A percentile compares a stretch with the other conserved stretches of the same genome.
Conservation (phyloP, 164 flowering plant genomes). For the Echeveria elegans region DNA sequence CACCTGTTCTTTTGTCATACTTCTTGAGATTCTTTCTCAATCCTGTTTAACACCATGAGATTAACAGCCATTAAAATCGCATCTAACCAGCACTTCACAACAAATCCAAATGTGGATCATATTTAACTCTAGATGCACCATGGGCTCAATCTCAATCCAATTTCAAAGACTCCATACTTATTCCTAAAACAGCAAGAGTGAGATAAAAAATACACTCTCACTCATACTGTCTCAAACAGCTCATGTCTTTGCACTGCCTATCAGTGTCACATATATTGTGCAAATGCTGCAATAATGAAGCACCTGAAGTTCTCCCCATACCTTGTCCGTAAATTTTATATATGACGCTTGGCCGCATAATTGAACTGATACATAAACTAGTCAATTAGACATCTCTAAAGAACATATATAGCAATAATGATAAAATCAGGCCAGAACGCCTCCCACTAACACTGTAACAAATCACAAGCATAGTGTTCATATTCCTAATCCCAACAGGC, state of each 20-base stretch:
- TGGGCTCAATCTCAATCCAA: no score
- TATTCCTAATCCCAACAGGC: not conserved
- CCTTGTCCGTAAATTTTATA: no score
- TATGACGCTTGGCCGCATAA: no score
- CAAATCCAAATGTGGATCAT: conserved; percentile 7
- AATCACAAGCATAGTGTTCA: not conserved
- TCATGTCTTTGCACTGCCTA: not conserved
- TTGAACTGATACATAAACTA: not conserved
- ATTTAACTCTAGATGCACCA: not conserved
- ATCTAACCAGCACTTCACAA: conserved; percentile 5
- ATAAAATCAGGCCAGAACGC: not conserved
- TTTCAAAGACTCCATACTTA: not conserved
- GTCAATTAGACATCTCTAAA: no score
- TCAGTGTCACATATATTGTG: no score
- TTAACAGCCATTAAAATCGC: no score
- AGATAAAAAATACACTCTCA: not conserved
- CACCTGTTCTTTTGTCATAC: conserved; percentile 65
- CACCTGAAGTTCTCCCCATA: no score
- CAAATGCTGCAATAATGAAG: no score
- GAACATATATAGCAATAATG: not conserved
- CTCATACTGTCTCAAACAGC: not conserved
- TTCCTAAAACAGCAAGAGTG: not conserved
- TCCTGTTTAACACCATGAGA: conserved; percentile 9
- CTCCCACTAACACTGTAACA: not conserved
- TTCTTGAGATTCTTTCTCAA: conserved; percentile 61